Percentiles rank a stretch among this genome's conserved stretches.
phyloP scores from a whole-genome alignment of 2,329 filamentous ascomycete species.

The Aspergillus alliaceus region DNA sequence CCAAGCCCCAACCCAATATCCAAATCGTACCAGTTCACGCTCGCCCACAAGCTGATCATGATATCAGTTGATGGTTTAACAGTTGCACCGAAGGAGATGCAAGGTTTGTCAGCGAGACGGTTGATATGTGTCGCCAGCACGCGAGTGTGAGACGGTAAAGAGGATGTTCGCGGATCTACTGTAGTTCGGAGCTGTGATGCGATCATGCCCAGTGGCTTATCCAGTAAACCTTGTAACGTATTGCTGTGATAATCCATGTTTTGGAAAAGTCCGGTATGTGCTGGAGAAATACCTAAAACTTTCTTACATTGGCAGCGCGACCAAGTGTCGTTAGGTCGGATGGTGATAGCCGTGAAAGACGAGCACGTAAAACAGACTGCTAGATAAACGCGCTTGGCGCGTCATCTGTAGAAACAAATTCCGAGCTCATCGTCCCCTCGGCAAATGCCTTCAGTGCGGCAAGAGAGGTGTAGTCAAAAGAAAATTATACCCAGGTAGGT shows the following conservation, averaged over 20 bases:
- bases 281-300: conserved; percentile 41
- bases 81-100: conserved; percentile 23
- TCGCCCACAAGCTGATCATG: conserved; percentile 57
- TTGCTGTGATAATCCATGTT: conserved; percentile 47
- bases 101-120: conserved; percentile 34
- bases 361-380: conserved; percentile 45
- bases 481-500: conserved; percentile 49
- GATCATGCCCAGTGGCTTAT: conserved; percentile 34
- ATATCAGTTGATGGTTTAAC: conserved; percentile 46
- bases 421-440: background rate
- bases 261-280: conserved; percentile 52
- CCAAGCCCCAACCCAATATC: conserved; percentile 51
- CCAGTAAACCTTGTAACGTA: conserved; percentile 28
- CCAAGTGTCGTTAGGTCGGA: conserved; percentile 35
- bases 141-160: conserved; percentile 35
- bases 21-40: conserved; percentile 45
- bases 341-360: conserved; percentile 35
- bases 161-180: conserved; percentile 36
- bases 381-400: conserved; percentile 54
- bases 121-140: conserved; percentile 44
- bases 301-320: conserved; percentile 53
- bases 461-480: conserved; percentile 42
- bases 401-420: conserved; percentile 57
- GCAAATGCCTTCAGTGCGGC: conserved; percentile 44
- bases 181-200: conserved; percentile 42